phyloP scores from a whole-genome alignment of 306 rosid genomes.

The Lagenaria siceraria region DNA sequence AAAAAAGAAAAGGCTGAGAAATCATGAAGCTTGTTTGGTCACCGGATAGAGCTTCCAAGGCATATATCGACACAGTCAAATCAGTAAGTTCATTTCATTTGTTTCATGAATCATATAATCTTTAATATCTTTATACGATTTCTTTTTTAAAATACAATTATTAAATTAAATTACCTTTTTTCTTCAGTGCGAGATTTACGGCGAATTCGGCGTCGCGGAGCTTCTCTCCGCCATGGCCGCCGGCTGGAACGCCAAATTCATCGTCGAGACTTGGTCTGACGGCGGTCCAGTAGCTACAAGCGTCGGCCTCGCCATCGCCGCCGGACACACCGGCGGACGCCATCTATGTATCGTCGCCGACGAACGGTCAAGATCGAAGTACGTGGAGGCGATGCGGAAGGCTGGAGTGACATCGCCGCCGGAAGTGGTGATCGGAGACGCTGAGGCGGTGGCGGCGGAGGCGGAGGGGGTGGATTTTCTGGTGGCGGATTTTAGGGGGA shows the following conservation, averaged over 20 bases:
- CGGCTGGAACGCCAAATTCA: constrained; percentile 67
- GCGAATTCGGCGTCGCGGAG: constrained; percentile 66
- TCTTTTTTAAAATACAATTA: not conserved
- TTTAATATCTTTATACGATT: not conserved
- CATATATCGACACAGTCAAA: constrained; percentile 69
- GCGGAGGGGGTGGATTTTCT: constrained; percentile 51
- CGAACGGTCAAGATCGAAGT: constrained; percentile 35
- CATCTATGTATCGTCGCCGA: constrained; percentile 74
- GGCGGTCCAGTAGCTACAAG: constrained; percentile 49
- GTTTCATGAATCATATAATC: not conserved
- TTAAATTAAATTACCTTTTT: not conserved
- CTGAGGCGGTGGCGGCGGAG: constrained; percentile 15
- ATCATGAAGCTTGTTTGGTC: constrained; percentile 89
- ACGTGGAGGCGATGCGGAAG: constrained; percentile 27
- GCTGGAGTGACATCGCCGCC: constrained; percentile 24
- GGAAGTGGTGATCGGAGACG: constrained; percentile 42
- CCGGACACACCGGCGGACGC: constrained; percentile 60
- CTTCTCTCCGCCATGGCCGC: constrained; percentile 84
- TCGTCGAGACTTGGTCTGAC: constrained; percentile 46
- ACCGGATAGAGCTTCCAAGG: constrained; percentile 67
- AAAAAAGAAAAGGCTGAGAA: not conserved
- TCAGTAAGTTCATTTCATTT: constrained; percentile 32
- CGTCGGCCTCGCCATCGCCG: constrained; percentile 62
- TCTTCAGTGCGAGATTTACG: constrained; percentile 37
- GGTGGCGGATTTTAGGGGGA: constrained; percentile 50